Conservation (phyloP, 192 early-diverging fungal genomes). For the Linnemannia schmuckeri region DNA sequence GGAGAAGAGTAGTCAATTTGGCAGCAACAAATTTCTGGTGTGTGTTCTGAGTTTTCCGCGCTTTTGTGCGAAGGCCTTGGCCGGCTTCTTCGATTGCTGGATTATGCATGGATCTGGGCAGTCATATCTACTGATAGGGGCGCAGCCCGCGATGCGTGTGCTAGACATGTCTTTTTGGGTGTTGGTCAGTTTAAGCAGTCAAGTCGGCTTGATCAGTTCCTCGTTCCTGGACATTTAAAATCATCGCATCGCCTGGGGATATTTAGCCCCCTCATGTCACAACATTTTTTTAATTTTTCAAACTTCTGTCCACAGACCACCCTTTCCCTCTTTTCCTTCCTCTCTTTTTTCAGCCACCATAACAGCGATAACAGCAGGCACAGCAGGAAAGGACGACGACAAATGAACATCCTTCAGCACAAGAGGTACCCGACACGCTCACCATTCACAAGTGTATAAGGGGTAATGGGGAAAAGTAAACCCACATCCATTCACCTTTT, state of each 20-base stretch:
- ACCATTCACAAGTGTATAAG: no score
- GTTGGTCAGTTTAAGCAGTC: not conserved
- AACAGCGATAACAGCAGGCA: not conserved
- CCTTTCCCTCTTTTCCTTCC: not conserved
- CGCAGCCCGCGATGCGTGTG: no score
- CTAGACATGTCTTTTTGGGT: not conserved
- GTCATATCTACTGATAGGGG: no score
- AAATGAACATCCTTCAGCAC: slow-evolving; percentile 76
- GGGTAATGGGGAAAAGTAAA: not conserved
- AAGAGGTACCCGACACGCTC: slow-evolving; percentile 63
- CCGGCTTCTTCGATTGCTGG: no score
- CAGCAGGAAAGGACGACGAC: not conserved
- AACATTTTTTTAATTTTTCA: not conserved
- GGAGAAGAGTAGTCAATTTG: no score
- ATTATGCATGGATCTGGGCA: no score
- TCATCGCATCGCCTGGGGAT: no score
- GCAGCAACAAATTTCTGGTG: no score
- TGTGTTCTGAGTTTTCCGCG: no score
- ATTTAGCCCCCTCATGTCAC: no score
- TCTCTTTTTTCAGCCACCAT: not conserved
- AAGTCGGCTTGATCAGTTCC: not conserved
- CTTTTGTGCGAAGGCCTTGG: no score
- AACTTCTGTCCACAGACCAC: no score
- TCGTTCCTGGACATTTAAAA: not conserved
- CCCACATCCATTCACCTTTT: not conserved